phyloP scores from a whole-genome alignment of 129 eudicot genomes.

The Saposhnikovia divaricata region DNA sequence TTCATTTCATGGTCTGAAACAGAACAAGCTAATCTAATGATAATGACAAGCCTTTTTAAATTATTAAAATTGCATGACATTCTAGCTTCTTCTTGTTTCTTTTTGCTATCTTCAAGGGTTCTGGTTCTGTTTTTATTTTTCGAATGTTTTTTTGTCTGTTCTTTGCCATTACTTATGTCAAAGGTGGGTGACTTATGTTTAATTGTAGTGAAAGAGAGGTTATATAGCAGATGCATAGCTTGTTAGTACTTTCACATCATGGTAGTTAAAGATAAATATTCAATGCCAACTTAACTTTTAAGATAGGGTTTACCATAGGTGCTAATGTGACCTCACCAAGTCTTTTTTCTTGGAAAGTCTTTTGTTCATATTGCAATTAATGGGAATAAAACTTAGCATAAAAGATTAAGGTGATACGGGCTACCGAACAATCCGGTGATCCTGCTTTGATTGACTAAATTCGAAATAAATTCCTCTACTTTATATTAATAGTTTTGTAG shows the following conservation, averaged over 20 bases:
- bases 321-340: no score
- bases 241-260: neutral
- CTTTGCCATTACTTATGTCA: neutral
- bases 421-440: neutral
- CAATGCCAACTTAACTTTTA: neutral
- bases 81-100: neutral
- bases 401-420: neutral
- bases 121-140: neutral
- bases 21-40: neutral
- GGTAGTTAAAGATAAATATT: neutral
- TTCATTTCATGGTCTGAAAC: neutral
- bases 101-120: neutral
- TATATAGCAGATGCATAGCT: neutral
- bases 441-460: neutral
- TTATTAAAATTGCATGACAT: neutral
- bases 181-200: neutral
- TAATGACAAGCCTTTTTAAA: neutral
- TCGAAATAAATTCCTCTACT: neutral
- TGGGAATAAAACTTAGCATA: neutral
- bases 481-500: neutral
- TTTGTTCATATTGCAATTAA: neutral
- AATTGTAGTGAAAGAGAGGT: neutral
- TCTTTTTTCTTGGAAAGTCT: no score
- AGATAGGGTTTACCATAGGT: neutral
- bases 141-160: neutral